Conservation (phyloP, 108 stramenopile species). For the Poteriospumella lacustris region DNA sequence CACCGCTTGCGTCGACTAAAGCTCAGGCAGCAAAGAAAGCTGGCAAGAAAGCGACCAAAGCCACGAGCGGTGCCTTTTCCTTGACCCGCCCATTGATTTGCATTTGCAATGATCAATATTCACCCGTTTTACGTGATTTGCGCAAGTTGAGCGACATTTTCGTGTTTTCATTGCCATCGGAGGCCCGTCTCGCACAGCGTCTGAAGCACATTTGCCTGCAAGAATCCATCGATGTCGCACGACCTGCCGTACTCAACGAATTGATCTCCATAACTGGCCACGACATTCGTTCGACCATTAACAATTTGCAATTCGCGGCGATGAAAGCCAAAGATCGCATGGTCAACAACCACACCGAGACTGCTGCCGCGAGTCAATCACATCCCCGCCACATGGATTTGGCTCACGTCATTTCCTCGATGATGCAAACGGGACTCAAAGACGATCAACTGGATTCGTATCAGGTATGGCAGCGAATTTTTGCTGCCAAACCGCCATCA, state of each 20-base stretch:
- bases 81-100: constrained; percentile 85
- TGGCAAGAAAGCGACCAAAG: background rate
- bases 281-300: constrained; percentile 17
- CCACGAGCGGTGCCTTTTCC: constrained; percentile 28
- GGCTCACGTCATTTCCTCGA: too few relatives aligned
- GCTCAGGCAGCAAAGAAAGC: background rate
- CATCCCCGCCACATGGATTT: too few relatives aligned
- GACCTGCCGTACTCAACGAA: background rate
- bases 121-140: constrained; percentile 80
- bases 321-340: too few relatives aligned
- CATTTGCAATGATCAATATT: constrained; percentile 95
- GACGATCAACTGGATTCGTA: background rate
- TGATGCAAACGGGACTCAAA: constrained; percentile 6
- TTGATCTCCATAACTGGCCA: background rate
- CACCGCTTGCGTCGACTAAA: constrained; percentile 43
- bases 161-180: constrained; percentile 61
- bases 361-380: too few relatives aligned
- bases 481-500: background rate
- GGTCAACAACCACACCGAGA: too few relatives aligned
- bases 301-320: constrained; percentile 4
- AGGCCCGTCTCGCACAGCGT: constrained; percentile 65
- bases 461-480: constrained; percentile 12
- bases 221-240: constrained; percentile 51
- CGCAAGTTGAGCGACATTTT: constrained; percentile 75
- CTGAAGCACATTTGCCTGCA: constrained; percentile 65